Conservation (phyloP, 306 rosid species). For the Glycine latifolia region DNA sequence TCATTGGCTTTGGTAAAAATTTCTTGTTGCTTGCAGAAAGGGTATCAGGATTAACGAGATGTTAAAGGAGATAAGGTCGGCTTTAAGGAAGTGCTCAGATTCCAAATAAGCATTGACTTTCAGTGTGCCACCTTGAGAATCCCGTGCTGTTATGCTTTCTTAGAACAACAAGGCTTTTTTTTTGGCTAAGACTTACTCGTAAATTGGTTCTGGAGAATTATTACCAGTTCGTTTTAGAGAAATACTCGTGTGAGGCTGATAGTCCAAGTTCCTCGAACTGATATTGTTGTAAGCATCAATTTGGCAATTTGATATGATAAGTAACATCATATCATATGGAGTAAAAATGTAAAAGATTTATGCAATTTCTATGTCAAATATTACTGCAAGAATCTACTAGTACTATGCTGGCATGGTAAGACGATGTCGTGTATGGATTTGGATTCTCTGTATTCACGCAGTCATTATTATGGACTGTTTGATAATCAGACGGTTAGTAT, state of each 20-base stretch:
- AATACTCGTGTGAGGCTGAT: background rate
- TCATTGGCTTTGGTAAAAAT: slow-evolving; percentile 6
- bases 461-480: too few species aligned
- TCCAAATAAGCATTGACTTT: slow-evolving; percentile 43
- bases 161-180: slow-evolving; percentile 19
- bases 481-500: too few species aligned
- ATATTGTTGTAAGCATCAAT: slow-evolving; percentile 30
- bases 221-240: slow-evolving; percentile 14
- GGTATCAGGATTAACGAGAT: slow-evolving; percentile 67
- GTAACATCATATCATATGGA: background rate
- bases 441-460: too few species aligned
- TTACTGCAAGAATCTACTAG: background rate
- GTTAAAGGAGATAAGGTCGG: slow-evolving; percentile 83
- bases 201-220: slow-evolving; percentile 18
- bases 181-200: background rate
- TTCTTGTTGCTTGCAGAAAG: slow-evolving; percentile 65
- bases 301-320: background rate
- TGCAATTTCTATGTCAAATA: background rate
- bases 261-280: background rate
- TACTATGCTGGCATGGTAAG: background rate
- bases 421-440: background rate
- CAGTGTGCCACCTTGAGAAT: slow-evolving; percentile 43
- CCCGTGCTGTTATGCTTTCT: slow-evolving; percentile 31
- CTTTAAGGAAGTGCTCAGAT: slow-evolving; percentile 71
- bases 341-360: background rate